Percentiles rank a stretch among this genome's conserved stretches.
These are phyloP conservation scores for Nitzschia sp. DNA, from an alignment of 108 stramenopile genomes.

Conservation along the genomic window DNA sequence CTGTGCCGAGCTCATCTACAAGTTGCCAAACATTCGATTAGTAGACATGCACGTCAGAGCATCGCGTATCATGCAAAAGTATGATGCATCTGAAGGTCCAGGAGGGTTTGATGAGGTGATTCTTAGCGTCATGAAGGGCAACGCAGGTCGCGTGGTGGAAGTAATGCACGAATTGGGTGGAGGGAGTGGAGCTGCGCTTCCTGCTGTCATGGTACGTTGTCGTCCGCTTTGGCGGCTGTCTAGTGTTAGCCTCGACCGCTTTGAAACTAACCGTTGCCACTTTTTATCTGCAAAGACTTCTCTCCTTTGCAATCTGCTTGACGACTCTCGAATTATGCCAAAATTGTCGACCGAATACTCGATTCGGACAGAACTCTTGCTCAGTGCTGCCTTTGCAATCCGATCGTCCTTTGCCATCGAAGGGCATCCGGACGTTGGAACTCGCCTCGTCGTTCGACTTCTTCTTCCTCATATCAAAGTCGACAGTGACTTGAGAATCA, in stretches of 20 bases:
- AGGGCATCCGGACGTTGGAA: constrained; percentile 55
- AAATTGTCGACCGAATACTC: constrained; percentile 6
- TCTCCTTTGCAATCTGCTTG: constrained; percentile 58
- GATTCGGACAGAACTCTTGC: constrained; percentile 57
- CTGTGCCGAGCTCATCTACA: constrained; percentile 68
- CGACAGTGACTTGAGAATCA: constrained; percentile 50
- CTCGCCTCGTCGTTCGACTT: constrained; percentile 57
- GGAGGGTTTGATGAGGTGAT: constrained; percentile 37
- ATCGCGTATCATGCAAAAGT: constrained; percentile 45
- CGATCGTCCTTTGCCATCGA: constrained; percentile 70
- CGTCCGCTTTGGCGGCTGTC: background rate
- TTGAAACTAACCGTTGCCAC: no score
- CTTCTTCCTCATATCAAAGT: constrained; percentile 62
- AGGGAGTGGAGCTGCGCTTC: constrained; percentile 77
- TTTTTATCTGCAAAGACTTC: constrained; percentile 37
- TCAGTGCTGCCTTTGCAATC: constrained; percentile 66
- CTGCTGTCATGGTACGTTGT: constrained; percentile 70
- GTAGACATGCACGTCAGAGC: constrained; percentile 60
- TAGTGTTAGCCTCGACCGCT: background rate
- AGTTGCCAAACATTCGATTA: constrained; percentile 53
- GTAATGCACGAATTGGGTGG: constrained; percentile 60
- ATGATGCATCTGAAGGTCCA: background rate
- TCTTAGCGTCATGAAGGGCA: constrained; percentile 74
- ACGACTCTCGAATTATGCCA: constrained; percentile 54
- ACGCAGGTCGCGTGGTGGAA: constrained; percentile 53